Evolutionary conservation across 83 land plant genomes (phyloP).

Genomic region (Thuja plicata): DNA sequence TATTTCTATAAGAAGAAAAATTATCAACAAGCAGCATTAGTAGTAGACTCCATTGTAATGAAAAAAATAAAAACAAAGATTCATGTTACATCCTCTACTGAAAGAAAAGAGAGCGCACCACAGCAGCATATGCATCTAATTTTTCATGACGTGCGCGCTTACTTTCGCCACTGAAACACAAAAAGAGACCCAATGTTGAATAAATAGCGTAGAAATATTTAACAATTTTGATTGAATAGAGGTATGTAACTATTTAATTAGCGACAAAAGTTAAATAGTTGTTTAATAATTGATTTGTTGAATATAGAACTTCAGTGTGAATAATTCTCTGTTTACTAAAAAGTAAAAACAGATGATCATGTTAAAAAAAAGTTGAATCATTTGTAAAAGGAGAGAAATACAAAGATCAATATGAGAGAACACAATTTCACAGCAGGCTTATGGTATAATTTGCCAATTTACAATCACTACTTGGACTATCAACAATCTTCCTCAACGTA

Average conservation of each 20-base stretch:
- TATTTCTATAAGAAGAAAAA: slow-evolving; percentile 6
- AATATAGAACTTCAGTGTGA: not conserved
- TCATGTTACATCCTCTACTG: not conserved
- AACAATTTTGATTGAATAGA: not conserved
- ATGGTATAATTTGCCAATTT: too few species aligned
- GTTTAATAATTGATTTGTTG: not conserved
- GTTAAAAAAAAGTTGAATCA: too few species aligned
- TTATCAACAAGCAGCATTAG: not conserved
- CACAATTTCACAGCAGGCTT: too few species aligned
- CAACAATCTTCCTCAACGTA: too few species aligned
- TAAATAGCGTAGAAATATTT: not conserved
- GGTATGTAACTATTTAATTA: not conserved
- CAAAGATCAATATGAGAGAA: too few species aligned
- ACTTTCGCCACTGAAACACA: slow-evolving; percentile 59
- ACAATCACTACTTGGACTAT: too few species aligned
- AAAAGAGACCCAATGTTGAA: not conserved
- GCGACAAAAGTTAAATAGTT: not conserved
- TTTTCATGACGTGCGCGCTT: slow-evolving; percentile 56
- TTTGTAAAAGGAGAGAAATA: too few species aligned
- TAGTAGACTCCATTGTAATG: not conserved
- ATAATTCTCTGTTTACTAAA: too few species aligned
- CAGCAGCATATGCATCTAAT: slow-evolving; percentile 82
- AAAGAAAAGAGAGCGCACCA: slow-evolving; percentile 44
- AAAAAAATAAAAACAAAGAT: not conserved
- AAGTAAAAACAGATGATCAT: too few species aligned